Base-by-base conservation (phyloP, 73 alveolate species). In the Paramecium tetraurelia region DNA sequence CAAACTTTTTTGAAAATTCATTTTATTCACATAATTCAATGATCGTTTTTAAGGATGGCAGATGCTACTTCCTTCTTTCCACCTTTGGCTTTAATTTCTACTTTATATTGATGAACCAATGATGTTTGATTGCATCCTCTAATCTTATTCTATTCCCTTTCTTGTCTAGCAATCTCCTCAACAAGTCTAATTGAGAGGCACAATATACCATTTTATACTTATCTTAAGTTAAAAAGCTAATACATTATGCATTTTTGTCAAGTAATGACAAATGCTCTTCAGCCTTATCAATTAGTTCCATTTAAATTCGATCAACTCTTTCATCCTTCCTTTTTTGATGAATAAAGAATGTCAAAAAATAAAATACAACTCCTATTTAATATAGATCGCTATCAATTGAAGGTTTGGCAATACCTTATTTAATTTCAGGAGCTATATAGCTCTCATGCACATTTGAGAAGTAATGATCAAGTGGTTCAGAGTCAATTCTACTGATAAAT, bases 21-120 rank as follows among this genome's bases (percentile, higher is more conserved):
- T 40, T 72, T 18, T 72, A 80, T 48, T 80, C 90, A 44, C 90
- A 80, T 48, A 80, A 80, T 48, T 80, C 90, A 18, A 80, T 80
- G 2, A 80, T 80, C 4, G 90, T 80, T 24, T 35, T 80, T 24
- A 80, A 80, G 4, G 90, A 80, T 10, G 90, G 90, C 12, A 80
- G 14, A 41, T 41, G 76, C 4, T 22, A 48, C 24, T 80, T 80
- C 46, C 57, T 80, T 10, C 90, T 16, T 12, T 44, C 75, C 3
- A 44, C 5, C 14, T 80, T 80, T 24, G 90, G 90, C 18, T 48
- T 80, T 31, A 80, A 41, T 48, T 46, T 80, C 33, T 41, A 80
- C 18, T 80, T 80, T 11, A 80, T 43, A 80, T 80, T 80, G 20
- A 80, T 43, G 20, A 80, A 80, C 90, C 90, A 80, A 31, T 80